These are phyloP conservation scores for Saccharomycopsis fermentans DNA, from an alignment of 805 yeast genomes.

Conservation along the genomic window DNA sequence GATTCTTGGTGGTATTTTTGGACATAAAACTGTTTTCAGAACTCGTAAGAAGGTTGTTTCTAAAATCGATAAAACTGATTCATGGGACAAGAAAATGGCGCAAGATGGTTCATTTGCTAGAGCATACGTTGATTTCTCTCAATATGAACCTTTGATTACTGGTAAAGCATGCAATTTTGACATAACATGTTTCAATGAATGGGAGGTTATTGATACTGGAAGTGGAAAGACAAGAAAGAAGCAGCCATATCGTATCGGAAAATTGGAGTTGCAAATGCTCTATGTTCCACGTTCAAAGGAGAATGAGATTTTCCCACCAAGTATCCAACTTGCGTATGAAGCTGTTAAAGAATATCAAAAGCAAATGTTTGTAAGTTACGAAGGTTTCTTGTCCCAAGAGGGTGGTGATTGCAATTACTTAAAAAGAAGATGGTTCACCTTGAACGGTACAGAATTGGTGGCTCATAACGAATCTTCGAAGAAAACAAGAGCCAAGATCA, in stretches of 20 bases:
- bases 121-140: slow-evolving; percentile 53
- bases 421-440: slow-evolving; percentile 64
- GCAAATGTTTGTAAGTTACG: slow-evolving; percentile 30
- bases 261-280: slow-evolving; percentile 55
- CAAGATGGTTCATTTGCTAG: slow-evolving; percentile 85
- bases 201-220: slow-evolving; percentile 43
- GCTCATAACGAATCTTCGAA: slow-evolving; percentile 66
- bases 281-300: slow-evolving; percentile 54
- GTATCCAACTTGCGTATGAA: slow-evolving; percentile 44
- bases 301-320: slow-evolving; percentile 58
- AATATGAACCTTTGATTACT: slow-evolving; percentile 44
- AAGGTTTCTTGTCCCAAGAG: slow-evolving; percentile 75
- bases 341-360: slow-evolving; percentile 31
- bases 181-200: slow-evolving; percentile 67
- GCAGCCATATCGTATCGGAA: slow-evolving; percentile 55
- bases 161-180: slow-evolving; percentile 43
- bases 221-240: slow-evolving; percentile 25
- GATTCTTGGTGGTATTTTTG: slow-evolving; percentile 37
- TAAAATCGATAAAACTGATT: slow-evolving; percentile 39
- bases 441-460: slow-evolving; percentile 59
- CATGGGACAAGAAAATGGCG: slow-evolving; percentile 59
- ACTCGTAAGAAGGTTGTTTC: slow-evolving; percentile 39
- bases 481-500: slow-evolving; percentile 67
- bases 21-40: slow-evolving; percentile 29
- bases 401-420: slow-evolving; percentile 82